Percentiles rank a stretch among this genome's conserved stretches.
phyloP scores from a whole-genome alignment of 1,139 yeast species.

The Yamadazyma taylorii region DNA sequence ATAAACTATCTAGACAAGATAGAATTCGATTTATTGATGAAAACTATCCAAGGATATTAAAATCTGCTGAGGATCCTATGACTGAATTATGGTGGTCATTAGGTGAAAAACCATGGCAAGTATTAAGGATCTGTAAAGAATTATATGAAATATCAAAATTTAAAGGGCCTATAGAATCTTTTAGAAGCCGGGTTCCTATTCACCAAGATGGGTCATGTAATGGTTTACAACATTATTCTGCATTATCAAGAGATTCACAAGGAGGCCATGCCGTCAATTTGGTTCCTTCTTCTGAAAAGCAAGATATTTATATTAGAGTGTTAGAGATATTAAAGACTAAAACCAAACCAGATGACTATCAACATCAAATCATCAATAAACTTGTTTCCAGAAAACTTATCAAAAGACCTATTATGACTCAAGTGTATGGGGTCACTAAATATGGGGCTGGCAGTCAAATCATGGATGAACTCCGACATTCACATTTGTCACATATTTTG shows the following conservation, averaged over 20 bases:
- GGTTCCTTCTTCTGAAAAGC: slow-evolving; percentile 18
- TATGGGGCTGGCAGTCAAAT: slow-evolving; percentile 41
- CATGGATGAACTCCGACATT: slow-evolving; percentile 16
- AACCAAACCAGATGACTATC: slow-evolving; percentile 11
- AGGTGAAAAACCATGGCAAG: slow-evolving; percentile 46
- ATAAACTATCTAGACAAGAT: slow-evolving; percentile 25
- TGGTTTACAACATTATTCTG: slow-evolving; percentile 51
- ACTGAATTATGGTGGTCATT: slow-evolving; percentile 35
- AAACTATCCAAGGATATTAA: slow-evolving; percentile 22
- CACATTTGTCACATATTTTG: slow-evolving; percentile 8
- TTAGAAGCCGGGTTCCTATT: slow-evolving; percentile 36
- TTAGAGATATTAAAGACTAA: slow-evolving; percentile 25
- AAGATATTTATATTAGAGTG: slow-evolving; percentile 40
- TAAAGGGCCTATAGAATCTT: slow-evolving; percentile 20
- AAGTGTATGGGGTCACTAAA: slow-evolving; percentile 46
- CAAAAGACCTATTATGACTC: slow-evolving; percentile 50
- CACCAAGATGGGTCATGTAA: slow-evolving; percentile 51
- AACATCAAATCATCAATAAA: slow-evolving; percentile 19
- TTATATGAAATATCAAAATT: slow-evolving; percentile 22
- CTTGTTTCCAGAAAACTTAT: slow-evolving; percentile 35
- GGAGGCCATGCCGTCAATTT: slow-evolving; percentile 45
- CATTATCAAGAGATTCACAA: slow-evolving; percentile 31
- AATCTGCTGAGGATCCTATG: slow-evolving; percentile 32
- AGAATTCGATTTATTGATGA: slow-evolving; percentile 29
- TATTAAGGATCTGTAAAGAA: slow-evolving; percentile 38